Conservation (phyloP, 495 filamentous ascomycete species). For the Cercophora sp. region DNA sequence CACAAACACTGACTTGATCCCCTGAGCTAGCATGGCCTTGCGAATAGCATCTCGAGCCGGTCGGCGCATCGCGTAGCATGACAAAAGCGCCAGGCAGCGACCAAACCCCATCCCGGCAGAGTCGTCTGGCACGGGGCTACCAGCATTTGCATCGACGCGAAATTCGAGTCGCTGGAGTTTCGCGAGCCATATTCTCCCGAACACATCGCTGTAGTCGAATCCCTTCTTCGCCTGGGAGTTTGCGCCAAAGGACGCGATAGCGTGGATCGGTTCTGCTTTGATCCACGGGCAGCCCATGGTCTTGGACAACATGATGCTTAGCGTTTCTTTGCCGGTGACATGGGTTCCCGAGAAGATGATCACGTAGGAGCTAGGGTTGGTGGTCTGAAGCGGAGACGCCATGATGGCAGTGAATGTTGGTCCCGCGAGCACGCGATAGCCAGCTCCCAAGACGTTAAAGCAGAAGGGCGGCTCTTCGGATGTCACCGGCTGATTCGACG, state of each 20-base stretch:
- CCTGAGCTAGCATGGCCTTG: background rate
- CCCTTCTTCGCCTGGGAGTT: background rate
- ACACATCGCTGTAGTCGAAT: constrained; percentile 2
- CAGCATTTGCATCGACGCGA: background rate
- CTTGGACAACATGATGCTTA: constrained; percentile 1
- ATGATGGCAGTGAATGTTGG: too few relatives aligned
- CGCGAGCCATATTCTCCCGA: constrained; percentile 9
- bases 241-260: background rate
- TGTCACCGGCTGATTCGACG: too few relatives aligned
- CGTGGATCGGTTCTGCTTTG: constrained; percentile 5
- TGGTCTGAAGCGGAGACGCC: too few relatives aligned
- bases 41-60: constrained; percentile 6
- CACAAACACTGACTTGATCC: constrained; percentile 5
- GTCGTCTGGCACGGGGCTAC: background rate
- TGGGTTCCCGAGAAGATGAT: constrained; percentile 10
- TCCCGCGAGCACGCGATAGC: too few relatives aligned
- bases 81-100: background rate
- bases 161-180: constrained; percentile 8
- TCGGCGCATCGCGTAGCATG: constrained; percentile 8
- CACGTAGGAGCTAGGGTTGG: too few relatives aligned
- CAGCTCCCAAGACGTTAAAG: too few relatives aligned
- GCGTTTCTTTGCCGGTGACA: constrained; percentile 12
- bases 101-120: background rate
- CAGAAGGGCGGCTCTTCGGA: too few relatives aligned
- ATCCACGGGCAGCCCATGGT: constrained; percentile 3